Percentiles rank a stretch among this genome's conserved stretches.
Evolutionary conservation across 805 yeast species (phyloP).

Genomic region (Candida suzukii): DNA sequence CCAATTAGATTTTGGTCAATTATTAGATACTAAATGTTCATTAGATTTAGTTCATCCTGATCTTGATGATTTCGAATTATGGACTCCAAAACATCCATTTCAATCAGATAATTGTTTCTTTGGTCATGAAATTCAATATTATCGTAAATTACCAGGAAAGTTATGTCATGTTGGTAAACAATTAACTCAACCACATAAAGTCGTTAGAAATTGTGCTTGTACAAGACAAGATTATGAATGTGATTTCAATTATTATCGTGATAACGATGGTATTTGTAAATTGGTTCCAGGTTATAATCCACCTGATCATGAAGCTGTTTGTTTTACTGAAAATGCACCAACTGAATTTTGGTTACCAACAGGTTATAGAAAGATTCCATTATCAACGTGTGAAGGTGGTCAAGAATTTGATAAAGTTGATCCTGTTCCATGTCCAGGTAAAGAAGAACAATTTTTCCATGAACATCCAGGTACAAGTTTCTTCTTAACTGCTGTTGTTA

Average conservation of each 20-base stretch:
- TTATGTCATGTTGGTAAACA: conserved; percentile 61
- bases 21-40: conserved; percentile 42
- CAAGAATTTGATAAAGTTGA: conserved; percentile 51
- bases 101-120: conserved; percentile 50
- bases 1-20: conserved; percentile 50
- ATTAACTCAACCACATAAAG: conserved; percentile 46
- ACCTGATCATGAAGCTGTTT: conserved; percentile 54
- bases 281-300: conserved; percentile 65
- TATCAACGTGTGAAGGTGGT: conserved; percentile 81
- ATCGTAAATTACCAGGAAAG: conserved; percentile 52
- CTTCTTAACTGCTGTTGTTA: conserved; percentile 33
- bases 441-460: conserved; percentile 54
- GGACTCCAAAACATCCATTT: conserved; percentile 53
- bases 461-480: conserved; percentile 46
- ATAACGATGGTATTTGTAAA: conserved; percentile 68
- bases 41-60: conserved; percentile 36
- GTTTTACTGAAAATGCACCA: conserved; percentile 46
- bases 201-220: conserved; percentile 68
- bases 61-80: conserved; percentile 51
- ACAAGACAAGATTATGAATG: conserved; percentile 83
- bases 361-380: conserved; percentile 79
- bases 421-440: conserved; percentile 78
- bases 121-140: conserved; percentile 58
- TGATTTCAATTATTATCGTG: conserved; percentile 71
- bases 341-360: conserved; percentile 75